A percentile compares a stretch with the other conserved stretches of the same genome.
phyloP scores from a whole-genome alignment of 768 basidiomycete genomes.

The Suillus spraguei region DNA sequence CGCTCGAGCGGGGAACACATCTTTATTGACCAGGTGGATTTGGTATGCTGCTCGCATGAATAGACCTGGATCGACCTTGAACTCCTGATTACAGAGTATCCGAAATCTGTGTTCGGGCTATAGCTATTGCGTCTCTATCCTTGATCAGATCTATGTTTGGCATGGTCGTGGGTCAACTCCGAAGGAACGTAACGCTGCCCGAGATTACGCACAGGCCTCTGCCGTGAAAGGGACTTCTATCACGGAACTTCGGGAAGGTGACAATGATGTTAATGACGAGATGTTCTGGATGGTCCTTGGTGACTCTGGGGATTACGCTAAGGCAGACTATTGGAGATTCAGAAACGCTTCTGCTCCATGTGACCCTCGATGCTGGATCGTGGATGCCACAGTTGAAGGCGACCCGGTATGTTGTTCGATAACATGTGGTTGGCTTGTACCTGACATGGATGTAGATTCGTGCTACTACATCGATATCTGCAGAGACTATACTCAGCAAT shows the following conservation, averaged over 20 bases:
- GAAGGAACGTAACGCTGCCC: constrained; percentile 62
- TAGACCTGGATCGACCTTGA: constrained; percentile 12
- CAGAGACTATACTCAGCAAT: constrained; percentile 38
- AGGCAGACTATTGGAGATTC: constrained; percentile 86
- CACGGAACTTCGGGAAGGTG: constrained; percentile 65
- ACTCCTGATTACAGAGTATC: constrained; percentile 43
- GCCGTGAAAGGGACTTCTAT: constrained; percentile 40
- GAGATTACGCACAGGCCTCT: constrained; percentile 58
- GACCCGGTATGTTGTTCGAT: constrained; percentile 41
- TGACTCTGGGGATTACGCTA: constrained; percentile 66
- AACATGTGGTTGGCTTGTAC: constrained; percentile 4
- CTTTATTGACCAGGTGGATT: constrained; percentile 71
- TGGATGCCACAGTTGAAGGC: constrained; percentile 42
- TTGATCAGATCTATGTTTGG: constrained; percentile 80
- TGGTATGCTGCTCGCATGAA: constrained; percentile 44
- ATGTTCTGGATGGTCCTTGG: constrained; percentile 90
- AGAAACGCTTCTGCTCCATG: constrained; percentile 41
- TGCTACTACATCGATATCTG: constrained; percentile 45
- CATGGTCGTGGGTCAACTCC: constrained; percentile 70
- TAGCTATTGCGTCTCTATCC: constrained; percentile 74
- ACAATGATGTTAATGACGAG: constrained; percentile 63
- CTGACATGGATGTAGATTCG: constrained; percentile 43
- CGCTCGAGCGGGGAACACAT: constrained; percentile 52
- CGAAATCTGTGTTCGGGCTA: constrained; percentile 83
- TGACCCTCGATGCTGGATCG: constrained; percentile 62